Evolutionary conservation across 2,329 filamentous ascomycete genomes (phyloP).

Genomic region (Bimuria novae-zelandiae): DNA sequence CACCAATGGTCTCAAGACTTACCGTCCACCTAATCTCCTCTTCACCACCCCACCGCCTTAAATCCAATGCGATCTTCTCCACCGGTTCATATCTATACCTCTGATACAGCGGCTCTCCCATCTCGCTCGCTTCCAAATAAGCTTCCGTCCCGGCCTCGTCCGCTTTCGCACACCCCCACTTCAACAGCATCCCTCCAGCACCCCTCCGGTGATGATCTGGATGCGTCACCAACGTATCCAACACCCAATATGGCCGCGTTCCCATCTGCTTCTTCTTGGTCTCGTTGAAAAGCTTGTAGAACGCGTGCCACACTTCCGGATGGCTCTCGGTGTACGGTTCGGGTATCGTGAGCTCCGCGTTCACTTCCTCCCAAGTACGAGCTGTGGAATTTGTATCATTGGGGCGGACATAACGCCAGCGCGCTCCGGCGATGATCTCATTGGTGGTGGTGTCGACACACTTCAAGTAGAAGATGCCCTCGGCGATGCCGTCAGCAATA

Average conservation of each 20-base stretch:
- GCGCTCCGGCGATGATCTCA: conserved; percentile 36
- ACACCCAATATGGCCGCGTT: conserved; percentile 27
- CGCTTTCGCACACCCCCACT: conserved; percentile 38
- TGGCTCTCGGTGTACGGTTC: conserved; percentile 38
- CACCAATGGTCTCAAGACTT: conserved; percentile 13
- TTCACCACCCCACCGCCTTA: conserved; percentile 34
- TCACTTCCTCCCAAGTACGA: conserved; percentile 35
- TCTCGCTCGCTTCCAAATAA: conserved; percentile 40
- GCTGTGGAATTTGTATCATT: conserved; percentile 18
- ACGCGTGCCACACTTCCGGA: conserved; percentile 21
- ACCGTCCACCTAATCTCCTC: conserved; percentile 36
- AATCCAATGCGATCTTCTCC: conserved; percentile 33
- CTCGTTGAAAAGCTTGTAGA: conserved; percentile 28
- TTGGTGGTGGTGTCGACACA: conserved; percentile 32
- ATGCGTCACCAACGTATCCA: conserved; percentile 40
- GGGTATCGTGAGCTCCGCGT: conserved; percentile 23
- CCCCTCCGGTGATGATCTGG: conserved; percentile 36
- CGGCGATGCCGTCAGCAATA: conserved; percentile 27
- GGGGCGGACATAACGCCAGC: conserved; percentile 33
- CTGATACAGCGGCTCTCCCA: conserved; percentile 42
- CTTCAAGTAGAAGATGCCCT: conserved; percentile 34
- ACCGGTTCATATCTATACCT: conserved; percentile 36
- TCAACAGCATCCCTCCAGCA: conserved; percentile 38
- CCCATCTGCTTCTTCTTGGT: conserved; percentile 33
- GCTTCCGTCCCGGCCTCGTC: conserved; percentile 37